phyloP scores from a whole-genome alignment of 306 rosid genomes.

The Abrus pulchellus region DNA sequence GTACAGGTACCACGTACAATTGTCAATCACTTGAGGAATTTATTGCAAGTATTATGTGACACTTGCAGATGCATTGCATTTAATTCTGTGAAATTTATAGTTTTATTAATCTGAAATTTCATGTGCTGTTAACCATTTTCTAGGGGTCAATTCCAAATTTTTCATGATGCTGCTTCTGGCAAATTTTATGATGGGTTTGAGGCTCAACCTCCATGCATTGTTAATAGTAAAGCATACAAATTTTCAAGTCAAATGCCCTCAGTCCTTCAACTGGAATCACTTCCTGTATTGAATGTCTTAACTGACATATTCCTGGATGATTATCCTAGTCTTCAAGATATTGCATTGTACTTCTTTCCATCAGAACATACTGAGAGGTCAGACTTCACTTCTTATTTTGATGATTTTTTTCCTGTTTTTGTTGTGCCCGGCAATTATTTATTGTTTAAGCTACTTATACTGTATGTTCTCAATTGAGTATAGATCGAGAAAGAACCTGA shows the following conservation, averaged over 20 bases:
- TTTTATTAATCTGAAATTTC: conserved; percentile 35
- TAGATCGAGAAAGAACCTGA: conserved; percentile 56
- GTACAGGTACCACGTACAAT: not conserved
- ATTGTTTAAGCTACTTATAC: conserved; percentile 29
- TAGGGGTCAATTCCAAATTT: conserved; percentile 72
- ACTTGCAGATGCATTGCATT: conserved; percentile 30
- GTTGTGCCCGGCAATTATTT: not conserved
- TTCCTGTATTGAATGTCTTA: conserved; percentile 54
- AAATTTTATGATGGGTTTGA: conserved; percentile 60
- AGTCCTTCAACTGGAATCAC: conserved; percentile 56
- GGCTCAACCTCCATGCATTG: conserved; percentile 70
- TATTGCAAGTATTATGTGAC: conserved; percentile 21
- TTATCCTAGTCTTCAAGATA: conserved; percentile 65
- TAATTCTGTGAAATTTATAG: conserved; percentile 6
- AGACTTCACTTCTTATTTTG: conserved; percentile 43
- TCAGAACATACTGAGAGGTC: conserved; percentile 60
- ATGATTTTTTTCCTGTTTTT: not conserved
- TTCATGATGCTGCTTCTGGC: conserved; percentile 34
- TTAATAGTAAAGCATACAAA: conserved; percentile 57
- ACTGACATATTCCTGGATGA: conserved; percentile 57
- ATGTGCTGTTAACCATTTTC: conserved; percentile 43
- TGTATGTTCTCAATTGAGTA: conserved; percentile 44
- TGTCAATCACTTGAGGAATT: conserved; percentile 5
- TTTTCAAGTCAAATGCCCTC: conserved; percentile 63
- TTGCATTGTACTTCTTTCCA: conserved; percentile 79